Percentiles rank a stretch among this genome's conserved stretches.
phyloP scores from a whole-genome alignment of 192 early-diverging fungal species.

The Coemansia biformis region DNA sequence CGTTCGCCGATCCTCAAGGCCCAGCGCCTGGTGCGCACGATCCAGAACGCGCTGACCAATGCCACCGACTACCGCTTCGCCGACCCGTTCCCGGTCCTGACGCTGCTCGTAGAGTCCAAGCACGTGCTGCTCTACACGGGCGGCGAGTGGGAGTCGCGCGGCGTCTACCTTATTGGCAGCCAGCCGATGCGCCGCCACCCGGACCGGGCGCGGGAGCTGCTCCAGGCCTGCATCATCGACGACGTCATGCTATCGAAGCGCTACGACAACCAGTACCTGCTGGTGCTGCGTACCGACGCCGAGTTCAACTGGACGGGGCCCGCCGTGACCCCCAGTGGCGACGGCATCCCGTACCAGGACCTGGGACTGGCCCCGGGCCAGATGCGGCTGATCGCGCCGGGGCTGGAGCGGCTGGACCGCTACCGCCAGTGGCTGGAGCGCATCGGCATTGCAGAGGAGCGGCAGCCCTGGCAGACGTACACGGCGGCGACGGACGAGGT shows the following conservation, averaged over 20 bases:
- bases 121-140: slow-evolving; percentile 71
- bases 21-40: slow-evolving; percentile 43
- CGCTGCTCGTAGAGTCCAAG: slow-evolving; percentile 59
- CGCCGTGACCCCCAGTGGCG: slow-evolving; percentile 11
- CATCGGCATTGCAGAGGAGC: slow-evolving; percentile 24
- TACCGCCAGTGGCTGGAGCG: slow-evolving; percentile 30
- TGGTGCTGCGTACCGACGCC: slow-evolving; percentile 40
- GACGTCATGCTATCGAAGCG: slow-evolving; percentile 14
- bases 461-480: slow-evolving; percentile 26
- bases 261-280: slow-evolving; percentile 32
- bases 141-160: slow-evolving; percentile 60
- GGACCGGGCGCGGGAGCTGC: slow-evolving; percentile 47
- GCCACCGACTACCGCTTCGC: slow-evolving; percentile 71
- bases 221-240: slow-evolving; percentile 51
- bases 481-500: slow-evolving; percentile 35
- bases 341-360: slow-evolving; percentile 27
- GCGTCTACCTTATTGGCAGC: slow-evolving; percentile 72
- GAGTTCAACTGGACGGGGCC: slow-evolving; percentile 45
- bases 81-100: slow-evolving; percentile 55
- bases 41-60: slow-evolving; percentile 53
- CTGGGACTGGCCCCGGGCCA: slow-evolving; percentile 32
- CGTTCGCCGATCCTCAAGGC: slow-evolving; percentile 40
- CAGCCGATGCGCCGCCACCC: slow-evolving; percentile 54
- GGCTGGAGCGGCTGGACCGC: slow-evolving; percentile 22
- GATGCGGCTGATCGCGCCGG: slow-evolving; percentile 49